Percentiles rank a stretch among this genome's conserved stretches.
Evolutionary conservation across 2,329 filamentous ascomycete species (phyloP).

Genomic region (Coniosporium tulheliwenetii): DNA sequence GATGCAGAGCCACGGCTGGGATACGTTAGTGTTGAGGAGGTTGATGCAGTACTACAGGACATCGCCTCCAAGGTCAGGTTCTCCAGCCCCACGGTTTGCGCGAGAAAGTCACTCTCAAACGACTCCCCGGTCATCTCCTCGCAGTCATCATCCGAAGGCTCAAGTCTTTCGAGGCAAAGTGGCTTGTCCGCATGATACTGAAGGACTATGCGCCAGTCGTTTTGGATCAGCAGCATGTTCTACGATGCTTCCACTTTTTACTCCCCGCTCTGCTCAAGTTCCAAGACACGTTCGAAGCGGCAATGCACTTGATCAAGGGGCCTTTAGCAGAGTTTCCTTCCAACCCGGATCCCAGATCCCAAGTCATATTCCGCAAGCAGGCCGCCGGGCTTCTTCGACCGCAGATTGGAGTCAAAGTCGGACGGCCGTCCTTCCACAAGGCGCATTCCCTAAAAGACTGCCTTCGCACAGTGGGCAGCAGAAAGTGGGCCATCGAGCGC

Average conservation of each 20-base stretch:
- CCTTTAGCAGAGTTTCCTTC: conserved; percentile 22
- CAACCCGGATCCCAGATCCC: conserved; percentile 16
- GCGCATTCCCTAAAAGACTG: conserved; percentile 52
- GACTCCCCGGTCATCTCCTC: conserved; percentile 26
- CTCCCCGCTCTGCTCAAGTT: conserved; percentile 56
- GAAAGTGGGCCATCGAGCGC: conserved; percentile 56
- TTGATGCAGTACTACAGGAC: conserved; percentile 49
- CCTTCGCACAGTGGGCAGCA: conserved; percentile 42
- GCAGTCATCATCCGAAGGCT: conserved; percentile 43
- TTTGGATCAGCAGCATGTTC: conserved; percentile 41
- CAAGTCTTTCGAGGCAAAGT: conserved; percentile 60
- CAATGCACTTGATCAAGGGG: conserved; percentile 37
- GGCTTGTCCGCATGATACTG: conserved; percentile 67
- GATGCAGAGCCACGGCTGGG: conserved; percentile 17
- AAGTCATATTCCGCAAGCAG: conserved; percentile 16
- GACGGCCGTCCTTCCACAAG: conserved; percentile 28
- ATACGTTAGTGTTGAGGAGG: conserved; percentile 52
- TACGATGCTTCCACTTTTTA: conserved; percentile 49
- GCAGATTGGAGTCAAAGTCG: conserved; percentile 27
- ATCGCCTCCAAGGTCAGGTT: conserved; percentile 55
- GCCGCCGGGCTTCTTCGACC: conserved; percentile 23
- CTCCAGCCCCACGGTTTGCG: conserved; percentile 48
- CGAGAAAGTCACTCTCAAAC: conserved; percentile 4
- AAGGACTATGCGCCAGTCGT: conserved; percentile 58
- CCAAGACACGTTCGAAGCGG: conserved; percentile 49